A percentile compares a stretch with the other conserved stretches of the same genome.
phyloP scores from a whole-genome alignment of 345 rosid genomes.

The Brassica juncea region DNA sequence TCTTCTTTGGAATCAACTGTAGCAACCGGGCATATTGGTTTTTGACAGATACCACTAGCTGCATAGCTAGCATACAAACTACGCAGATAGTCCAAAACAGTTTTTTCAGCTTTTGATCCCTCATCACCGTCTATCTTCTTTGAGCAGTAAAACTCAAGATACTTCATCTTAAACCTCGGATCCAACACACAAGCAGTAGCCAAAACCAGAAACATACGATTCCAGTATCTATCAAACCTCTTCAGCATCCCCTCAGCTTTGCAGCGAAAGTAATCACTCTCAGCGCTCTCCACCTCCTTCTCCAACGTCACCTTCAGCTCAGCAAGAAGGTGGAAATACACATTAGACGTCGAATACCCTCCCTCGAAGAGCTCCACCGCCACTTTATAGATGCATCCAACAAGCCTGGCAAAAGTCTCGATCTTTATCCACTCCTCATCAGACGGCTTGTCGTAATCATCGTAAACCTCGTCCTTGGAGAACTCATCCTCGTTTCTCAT shows the following conservation, averaged over 20 bases:
- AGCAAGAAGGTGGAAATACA: constrained; percentile 23
- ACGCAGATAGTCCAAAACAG: constrained; percentile 65
- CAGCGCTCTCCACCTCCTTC: constrained; percentile 9
- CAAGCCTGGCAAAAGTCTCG: constrained; percentile 2
- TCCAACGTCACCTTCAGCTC: constrained; percentile 26
- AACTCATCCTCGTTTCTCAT: constrained; percentile 16
- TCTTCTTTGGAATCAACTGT: constrained; percentile 4
- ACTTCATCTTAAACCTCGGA: constrained; percentile 84
- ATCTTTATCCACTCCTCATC: constrained; percentile 29
- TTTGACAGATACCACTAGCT: constrained; percentile 22
- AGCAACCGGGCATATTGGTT: constrained; percentile 38
- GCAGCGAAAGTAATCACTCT: neutral
- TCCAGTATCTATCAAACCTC: constrained; percentile 71
- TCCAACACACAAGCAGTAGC: constrained; percentile 76
- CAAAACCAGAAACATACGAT: constrained; percentile 60
- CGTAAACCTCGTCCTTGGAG: constrained; percentile 18
- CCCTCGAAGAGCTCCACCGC: constrained; percentile 10
- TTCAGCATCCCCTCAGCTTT: constrained; percentile 10
- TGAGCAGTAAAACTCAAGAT: constrained; percentile 70
- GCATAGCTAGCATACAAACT: constrained; percentile 60
- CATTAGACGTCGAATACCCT: constrained; percentile 19
- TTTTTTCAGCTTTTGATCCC: constrained; percentile 54
- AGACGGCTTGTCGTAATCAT: constrained; percentile 21
- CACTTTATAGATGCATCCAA: constrained; percentile 31
- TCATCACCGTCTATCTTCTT: constrained; percentile 63